These are phyloP conservation scores for Russula lepida DNA, from an alignment of 768 basidiomycete species.

Conservation along the genomic window DNA sequence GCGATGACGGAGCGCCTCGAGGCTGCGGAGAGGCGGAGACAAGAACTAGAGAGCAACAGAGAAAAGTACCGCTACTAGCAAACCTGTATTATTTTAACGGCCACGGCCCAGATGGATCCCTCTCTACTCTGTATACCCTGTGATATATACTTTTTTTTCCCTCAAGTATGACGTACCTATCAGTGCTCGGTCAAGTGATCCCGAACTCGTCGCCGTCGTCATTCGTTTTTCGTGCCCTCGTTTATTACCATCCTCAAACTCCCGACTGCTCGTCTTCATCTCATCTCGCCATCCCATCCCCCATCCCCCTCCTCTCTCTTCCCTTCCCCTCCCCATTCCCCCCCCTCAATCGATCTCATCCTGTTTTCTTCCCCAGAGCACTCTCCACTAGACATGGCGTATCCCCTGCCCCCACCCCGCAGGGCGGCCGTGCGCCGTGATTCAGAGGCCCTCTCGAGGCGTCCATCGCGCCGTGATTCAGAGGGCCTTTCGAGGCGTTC, in stretches of 20 bases:
- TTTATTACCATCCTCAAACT: neutral
- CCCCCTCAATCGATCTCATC: neutral
- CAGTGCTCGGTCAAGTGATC: neutral
- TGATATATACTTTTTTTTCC: neutral
- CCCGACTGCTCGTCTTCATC: neutral
- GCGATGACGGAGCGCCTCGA: conserved; percentile 69
- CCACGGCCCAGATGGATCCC: neutral
- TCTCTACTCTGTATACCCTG: neutral
- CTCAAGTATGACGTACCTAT: neutral
- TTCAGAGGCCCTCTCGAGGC: conserved; percentile 43
- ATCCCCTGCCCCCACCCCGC: conserved; percentile 33
- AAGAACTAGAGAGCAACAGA: conserved; percentile 29
- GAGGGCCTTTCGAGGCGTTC: conserved; percentile 57
- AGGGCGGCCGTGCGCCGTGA: conserved; percentile 34
- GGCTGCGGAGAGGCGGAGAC: conserved; percentile 58
- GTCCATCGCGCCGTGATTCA: too few relatives aligned
- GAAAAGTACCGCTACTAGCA: neutral
- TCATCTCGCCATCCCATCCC: neutral
- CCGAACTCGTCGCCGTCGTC: neutral
- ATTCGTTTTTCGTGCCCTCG: neutral
- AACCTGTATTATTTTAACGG: neutral
- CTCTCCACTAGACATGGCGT: conserved; percentile 26
- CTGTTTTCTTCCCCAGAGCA: neutral
- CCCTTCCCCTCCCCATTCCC: neutral
- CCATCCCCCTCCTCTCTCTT: neutral